Evolutionary conservation across 257 asterid genomes (phyloP), one percentile per base, ranked within the genome.

Genomic region (Plantago elongata): DNA sequence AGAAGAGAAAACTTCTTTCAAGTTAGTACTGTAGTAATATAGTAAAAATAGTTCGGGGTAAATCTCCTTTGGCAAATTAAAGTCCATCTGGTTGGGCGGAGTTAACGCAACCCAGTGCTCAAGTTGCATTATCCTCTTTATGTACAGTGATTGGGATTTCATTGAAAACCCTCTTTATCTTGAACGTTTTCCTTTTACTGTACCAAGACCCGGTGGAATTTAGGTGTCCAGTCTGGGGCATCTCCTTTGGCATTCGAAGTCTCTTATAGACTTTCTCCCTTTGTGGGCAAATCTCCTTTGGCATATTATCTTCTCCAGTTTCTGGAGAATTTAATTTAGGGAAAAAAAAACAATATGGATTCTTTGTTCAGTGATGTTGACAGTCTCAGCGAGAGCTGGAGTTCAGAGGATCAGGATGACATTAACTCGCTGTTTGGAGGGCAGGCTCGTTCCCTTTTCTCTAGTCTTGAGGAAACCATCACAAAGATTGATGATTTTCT

Each of bases 401-500:
- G 88, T 61, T 80, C 82, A 29, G 99, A 85, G 61, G 88, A 93
- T 81, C 91, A 74, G 67, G 97, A 89, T 74, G 94, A 85, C 61
- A 73, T 81, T 5, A 97, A 83, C 56, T 82, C 81, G 55, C 72
- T 87, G 9, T 92, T 77, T 45, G 81, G 86, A 47, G 97, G 94
- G 38, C 88, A 78, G 48, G 99, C 99, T 44, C 74, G 69, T 51
- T 75, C 80, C 51, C 80, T 93, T 66, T 86, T 93, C 67, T 87
- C 99, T 14, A 82, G 85, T 66, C 94, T 93, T 9, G 96, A 87
- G 74, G 94, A 93, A 45, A 72, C 90, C 42, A 83, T 93, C 9
- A 84, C 82, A 22, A 89, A 75, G 56, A 89, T 93, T 0, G 97
- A 93, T 16, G 96, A 89, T 75, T 84, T 89, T 67, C 97, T 93